phyloP scores from a whole-genome alignment of 352 stramenopile species.

The Globisporangium radiosum region DNA sequence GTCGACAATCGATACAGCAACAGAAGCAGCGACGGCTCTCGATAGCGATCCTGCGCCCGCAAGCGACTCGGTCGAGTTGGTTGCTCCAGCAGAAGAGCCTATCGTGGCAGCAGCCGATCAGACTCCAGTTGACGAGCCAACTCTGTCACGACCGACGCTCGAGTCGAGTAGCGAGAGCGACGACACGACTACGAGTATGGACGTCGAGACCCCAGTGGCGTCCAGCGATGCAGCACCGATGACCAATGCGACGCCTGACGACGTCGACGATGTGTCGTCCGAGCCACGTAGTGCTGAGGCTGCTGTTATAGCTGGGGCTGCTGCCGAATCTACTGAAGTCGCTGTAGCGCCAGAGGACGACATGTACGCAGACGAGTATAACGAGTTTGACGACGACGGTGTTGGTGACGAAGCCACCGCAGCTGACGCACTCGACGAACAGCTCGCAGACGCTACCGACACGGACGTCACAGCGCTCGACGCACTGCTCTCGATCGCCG shows the following conservation, averaged over 20 bases:
- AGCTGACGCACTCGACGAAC: constrained; percentile 12
- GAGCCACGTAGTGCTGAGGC: not conserved
- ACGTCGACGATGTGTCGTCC: not conserved
- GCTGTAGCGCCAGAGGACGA: constrained; percentile 20
- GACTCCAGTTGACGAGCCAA: no score
- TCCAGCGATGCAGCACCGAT: not conserved
- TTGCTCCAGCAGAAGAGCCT: not conserved
- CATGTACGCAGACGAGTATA: constrained; percentile 51
- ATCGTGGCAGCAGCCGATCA: no score
- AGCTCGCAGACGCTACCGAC: not conserved
- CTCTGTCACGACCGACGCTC: no score
- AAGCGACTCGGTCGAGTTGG: not conserved
- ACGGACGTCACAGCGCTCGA: not conserved
- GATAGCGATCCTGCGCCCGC: not conserved
- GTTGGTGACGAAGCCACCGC: constrained; percentile 26
- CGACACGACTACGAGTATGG: not conserved
- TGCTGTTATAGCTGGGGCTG: not conserved
- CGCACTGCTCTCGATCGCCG: constrained; percentile 11
- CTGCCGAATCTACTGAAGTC: not conserved
- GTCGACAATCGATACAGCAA: no score
- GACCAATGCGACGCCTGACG: not conserved
- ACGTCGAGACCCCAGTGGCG: no score
- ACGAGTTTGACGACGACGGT: constrained; percentile 47
- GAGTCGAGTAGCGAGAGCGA: no score
- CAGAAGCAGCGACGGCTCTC: not conserved